phyloP scores from a whole-genome alignment of 2,329 filamentous ascomycete species.

The Venturia carpophila region DNA sequence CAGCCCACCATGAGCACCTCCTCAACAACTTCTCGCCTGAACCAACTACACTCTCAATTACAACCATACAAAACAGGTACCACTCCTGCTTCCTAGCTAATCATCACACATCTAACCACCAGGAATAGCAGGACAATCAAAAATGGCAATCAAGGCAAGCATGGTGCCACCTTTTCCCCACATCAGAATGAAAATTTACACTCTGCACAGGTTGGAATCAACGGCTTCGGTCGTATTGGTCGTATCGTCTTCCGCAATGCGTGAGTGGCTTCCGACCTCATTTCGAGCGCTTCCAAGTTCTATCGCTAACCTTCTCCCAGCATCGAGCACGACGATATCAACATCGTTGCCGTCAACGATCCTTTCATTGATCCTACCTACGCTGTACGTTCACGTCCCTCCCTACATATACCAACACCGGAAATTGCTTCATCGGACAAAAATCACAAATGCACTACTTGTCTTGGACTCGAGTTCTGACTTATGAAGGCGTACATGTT shows the following conservation, averaged over 20 bases:
- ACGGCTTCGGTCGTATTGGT: conserved; percentile 99
- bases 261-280: conserved; percentile 40
- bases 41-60: background rate
- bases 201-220: conserved; percentile 76
- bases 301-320: conserved; percentile 33
- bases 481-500: conserved; percentile 84
- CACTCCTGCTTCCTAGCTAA: background rate
- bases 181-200: background rate
- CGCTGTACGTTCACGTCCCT: conserved; percentile 63
- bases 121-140: background rate
- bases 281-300: conserved; percentile 17
- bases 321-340: conserved; percentile 78
- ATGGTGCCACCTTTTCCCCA: background rate
- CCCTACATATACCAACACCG: background rate
- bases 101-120: background rate
- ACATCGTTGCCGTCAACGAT: conserved; percentile 96
- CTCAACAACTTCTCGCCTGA: conserved; percentile 11
- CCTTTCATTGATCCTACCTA: conserved; percentile 98
- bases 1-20: conserved; percentile 4
- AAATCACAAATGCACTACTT: conserved; percentile 26
- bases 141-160: conserved; percentile 15
- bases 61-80: conserved; percentile 5
- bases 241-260: conserved; percentile 99
- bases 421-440: background rate
- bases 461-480: too few relatives aligned